phyloP scores from a whole-genome alignment of 139 green algal species.

The Closterium sp. region DNA sequence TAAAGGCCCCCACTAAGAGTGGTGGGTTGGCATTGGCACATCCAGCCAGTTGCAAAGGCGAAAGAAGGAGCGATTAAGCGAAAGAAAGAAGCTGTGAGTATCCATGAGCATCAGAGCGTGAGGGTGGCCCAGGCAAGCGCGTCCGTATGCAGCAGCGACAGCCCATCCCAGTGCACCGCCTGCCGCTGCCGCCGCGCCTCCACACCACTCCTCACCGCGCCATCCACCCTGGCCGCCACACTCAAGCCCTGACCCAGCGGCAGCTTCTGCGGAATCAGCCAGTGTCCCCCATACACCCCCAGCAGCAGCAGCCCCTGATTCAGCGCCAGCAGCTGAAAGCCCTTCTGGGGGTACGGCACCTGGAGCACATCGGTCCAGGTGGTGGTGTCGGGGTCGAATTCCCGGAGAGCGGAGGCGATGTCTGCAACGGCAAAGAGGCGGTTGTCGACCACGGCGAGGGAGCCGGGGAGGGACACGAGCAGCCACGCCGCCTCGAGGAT shows the following conservation, averaged over 20 bases:
- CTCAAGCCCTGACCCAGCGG: background rate
- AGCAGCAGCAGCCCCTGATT: conserved; percentile 4
- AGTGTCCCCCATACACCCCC: conserved; percentile 4
- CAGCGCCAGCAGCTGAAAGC: background rate
- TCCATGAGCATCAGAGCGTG: background rate
- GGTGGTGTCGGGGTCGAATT: background rate
- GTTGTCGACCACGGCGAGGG: background rate
- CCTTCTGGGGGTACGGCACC: background rate
- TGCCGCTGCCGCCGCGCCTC: background rate
- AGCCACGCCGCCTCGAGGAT: background rate
- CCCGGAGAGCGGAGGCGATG: background rate
- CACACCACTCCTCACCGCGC: background rate
- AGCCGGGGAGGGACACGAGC: background rate
- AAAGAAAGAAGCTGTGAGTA: background rate
- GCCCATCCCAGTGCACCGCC: background rate
- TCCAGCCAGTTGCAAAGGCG: no score
- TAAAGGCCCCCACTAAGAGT: no score
- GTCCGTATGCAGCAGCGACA: background rate
- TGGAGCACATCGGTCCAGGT: background rate
- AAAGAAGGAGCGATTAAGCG: no score
- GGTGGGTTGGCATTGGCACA: no score
- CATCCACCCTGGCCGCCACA: background rate
- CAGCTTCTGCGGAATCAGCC: background rate
- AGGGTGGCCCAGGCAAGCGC: background rate
- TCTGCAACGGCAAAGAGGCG: conserved; percentile 6